These are phyloP conservation scores for Hansfordia pulvinata DNA, from an alignment of 2,329 filamentous ascomycete species.

Conservation along the genomic window DNA sequence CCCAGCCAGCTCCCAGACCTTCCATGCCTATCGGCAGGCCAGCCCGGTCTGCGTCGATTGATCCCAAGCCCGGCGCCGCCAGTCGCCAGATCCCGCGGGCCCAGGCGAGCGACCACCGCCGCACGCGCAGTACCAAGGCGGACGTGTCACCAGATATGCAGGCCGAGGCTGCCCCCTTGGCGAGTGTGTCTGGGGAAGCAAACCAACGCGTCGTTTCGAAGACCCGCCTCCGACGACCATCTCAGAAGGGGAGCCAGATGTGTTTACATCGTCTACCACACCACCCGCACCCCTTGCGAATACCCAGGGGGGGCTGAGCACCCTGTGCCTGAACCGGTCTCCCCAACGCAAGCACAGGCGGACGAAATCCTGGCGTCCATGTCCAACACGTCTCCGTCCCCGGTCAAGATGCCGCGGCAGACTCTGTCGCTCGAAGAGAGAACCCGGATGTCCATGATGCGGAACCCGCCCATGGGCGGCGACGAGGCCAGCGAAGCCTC, in stretches of 20 bases:
- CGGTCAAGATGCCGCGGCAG: constrained; percentile 38
- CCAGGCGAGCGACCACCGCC: too few species aligned
- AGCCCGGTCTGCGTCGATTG: neutral
- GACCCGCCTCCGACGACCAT: too few species aligned
- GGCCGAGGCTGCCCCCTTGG: too few species aligned
- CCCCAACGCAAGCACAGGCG: constrained; percentile 36
- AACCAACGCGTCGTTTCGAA: too few species aligned
- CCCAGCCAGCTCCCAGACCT: constrained; percentile 4
- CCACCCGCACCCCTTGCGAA: too few species aligned
- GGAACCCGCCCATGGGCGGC: constrained; percentile 19
- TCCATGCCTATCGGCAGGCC: constrained; percentile 2
- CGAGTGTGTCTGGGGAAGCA: too few species aligned
- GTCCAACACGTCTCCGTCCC: constrained; percentile 41
- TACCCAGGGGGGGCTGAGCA: constrained; percentile 2
- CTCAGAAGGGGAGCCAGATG: too few species aligned
- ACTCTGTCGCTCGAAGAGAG: constrained; percentile 59
- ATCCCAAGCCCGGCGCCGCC: too few species aligned
- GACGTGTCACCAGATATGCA: too few species aligned
- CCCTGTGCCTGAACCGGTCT: constrained; percentile 10
- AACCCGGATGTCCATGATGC: constrained; percentile 68
- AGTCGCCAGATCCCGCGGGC: too few species aligned
- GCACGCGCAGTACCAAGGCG: too few species aligned
- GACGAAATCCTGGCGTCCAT: constrained; percentile 43
- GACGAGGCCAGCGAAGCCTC: constrained; percentile 16
- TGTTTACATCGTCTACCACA: too few species aligned